Conservation (phyloP, 441 rosid species). For the Corymbia calophylla region DNA sequence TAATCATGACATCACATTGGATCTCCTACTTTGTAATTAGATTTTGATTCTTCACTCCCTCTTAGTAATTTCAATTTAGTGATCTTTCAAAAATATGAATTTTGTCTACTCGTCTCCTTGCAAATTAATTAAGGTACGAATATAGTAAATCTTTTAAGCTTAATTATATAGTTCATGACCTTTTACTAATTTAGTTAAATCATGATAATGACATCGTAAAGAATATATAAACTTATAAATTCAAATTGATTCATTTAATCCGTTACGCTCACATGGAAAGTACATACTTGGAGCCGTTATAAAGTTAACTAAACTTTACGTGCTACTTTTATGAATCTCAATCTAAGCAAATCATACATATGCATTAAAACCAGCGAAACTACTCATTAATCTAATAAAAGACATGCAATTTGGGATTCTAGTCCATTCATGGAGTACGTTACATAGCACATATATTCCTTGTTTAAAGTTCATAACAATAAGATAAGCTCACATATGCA, state of each 20-base stretch:
- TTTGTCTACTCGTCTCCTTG: no score
- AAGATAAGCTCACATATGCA: background rate
- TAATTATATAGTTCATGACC: background rate
- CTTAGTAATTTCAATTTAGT: no score
- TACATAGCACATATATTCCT: no score
- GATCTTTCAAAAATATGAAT: no score
- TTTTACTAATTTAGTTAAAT: background rate
- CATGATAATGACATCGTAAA: background rate
- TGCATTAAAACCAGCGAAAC: background rate
- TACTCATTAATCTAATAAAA: background rate
- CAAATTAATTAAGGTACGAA: background rate
- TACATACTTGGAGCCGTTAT: background rate
- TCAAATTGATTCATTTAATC: background rate
- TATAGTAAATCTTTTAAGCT: background rate
- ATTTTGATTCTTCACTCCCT: no score
- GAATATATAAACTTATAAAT: background rate
- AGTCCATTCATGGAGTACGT: background rate
- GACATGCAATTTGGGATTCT: background rate
- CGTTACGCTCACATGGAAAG: background rate
- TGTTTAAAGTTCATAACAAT: background rate
- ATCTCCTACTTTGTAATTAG: no score
- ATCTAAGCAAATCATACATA: background rate
- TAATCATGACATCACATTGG: no score
- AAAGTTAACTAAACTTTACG: background rate
- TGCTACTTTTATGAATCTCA: no score